Conservation (phyloP, 2,329 filamentous ascomycete genomes). For the Alternaria sp. region DNA sequence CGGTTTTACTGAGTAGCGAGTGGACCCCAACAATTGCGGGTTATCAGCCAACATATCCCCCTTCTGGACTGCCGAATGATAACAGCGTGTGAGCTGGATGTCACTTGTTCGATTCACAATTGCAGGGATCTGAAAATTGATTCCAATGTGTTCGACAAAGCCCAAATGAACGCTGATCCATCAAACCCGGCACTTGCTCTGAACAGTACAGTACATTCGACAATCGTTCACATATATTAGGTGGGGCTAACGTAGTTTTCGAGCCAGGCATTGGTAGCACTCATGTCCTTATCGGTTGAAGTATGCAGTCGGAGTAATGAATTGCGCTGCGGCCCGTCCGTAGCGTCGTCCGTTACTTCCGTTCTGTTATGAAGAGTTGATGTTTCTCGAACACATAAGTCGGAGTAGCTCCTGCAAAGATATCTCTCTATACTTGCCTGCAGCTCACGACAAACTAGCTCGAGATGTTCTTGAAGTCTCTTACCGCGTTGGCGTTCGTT, state of each 20-base stretch:
- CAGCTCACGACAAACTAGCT: not conserved
- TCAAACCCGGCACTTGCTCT: conserved; percentile 16
- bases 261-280: not conserved
- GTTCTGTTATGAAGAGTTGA: not conserved
- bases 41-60: not conserved
- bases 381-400: not conserved
- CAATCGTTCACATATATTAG: not conserved
- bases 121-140: conserved; percentile 7
- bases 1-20: not conserved
- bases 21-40: not conserved
- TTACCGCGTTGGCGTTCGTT: conserved; percentile 25
- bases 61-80: not conserved
- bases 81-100: not conserved
- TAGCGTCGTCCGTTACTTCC: not conserved
- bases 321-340: not conserved
- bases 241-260: not conserved
- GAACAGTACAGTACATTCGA: not conserved
- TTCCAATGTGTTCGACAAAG: conserved; percentile 6
- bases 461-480: conserved; percentile 26
- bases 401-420: not conserved
- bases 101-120: not conserved
- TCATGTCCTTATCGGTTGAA: not conserved
- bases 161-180: conserved; percentile 14
- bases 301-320: not conserved
- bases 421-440: not conserved